Conservation (phyloP, 371 early-diverging fungal species). For the Nosema muscidifuracis region DNA sequence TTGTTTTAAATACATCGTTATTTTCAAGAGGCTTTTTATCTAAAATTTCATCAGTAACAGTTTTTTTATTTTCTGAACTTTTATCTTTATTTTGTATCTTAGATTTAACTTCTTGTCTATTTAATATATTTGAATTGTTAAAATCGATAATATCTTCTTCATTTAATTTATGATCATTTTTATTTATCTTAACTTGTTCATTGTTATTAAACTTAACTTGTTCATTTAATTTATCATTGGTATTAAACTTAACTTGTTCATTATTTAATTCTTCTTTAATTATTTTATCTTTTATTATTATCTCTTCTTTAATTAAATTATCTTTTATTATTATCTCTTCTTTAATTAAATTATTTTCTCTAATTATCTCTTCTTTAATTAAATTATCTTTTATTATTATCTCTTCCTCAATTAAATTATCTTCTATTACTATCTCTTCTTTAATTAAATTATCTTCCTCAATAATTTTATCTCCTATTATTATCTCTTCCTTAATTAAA, state of each 20-base stretch:
- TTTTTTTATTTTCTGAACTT: no score
- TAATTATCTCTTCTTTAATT: no score
- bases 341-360: not conserved
- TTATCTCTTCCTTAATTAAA: not conserved
- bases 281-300: no score
- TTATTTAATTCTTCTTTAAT: not conserved
- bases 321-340: not conserved
- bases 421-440: not conserved
- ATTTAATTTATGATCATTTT: not conserved
- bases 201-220: not conserved
- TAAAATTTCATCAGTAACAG: not conserved
- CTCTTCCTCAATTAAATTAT: not conserved
- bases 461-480: not conserved
- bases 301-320: no score
- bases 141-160: no score
- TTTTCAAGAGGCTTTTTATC: not conserved
- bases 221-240: not conserved
- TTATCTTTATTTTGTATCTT: no score
- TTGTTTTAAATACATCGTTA: not conserved
- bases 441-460: not conserved
- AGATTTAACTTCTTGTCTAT: no score
- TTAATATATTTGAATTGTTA: no score
- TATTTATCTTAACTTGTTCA: not conserved
- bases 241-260: not conserved
- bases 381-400: not conserved